These are phyloP conservation scores for Pseudozyma thailandica DNA, from an alignment of 1,284 basidiomycete genomes.

Conservation along the genomic window DNA sequence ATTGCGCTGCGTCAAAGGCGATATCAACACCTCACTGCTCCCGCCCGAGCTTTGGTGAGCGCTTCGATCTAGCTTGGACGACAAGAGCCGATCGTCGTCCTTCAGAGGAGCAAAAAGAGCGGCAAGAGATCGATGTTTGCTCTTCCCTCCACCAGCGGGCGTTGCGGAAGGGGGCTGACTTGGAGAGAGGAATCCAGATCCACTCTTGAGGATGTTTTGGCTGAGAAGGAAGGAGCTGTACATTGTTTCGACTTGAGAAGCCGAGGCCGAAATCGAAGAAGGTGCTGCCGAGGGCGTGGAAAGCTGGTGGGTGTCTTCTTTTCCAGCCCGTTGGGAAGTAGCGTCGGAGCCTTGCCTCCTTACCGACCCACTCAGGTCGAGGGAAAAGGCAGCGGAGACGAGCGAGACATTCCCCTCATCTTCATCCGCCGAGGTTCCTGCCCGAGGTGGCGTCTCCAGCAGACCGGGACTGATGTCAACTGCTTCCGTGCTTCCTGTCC, in stretches of 20 bases:
- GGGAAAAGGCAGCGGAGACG: slow-evolving; percentile 29
- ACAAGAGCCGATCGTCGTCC: not conserved
- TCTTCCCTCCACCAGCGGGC: not conserved
- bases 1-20: not conserved
- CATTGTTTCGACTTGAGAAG: slow-evolving; percentile 33
- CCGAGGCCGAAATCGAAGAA: slow-evolving; percentile 9
- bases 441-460: slow-evolving; percentile 13
- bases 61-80: not conserved
- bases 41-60: not conserved
- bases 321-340: too few species aligned
- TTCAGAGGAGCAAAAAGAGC: slow-evolving; percentile 21
- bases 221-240: slow-evolving; percentile 37
- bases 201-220: slow-evolving; percentile 26
- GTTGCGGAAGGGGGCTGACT: slow-evolving; percentile 1
- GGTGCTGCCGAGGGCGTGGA: not conserved
- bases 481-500: slow-evolving; percentile 8
- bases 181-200: slow-evolving; percentile 29
- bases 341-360: not conserved
- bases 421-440: not conserved
- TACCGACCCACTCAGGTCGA: slow-evolving; percentile 23
- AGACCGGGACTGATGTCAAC: slow-evolving; percentile 29
- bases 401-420: slow-evolving; percentile 15
- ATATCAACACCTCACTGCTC: not conserved
- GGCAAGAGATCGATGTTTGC: slow-evolving; percentile 24
- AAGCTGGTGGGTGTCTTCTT: too few species aligned